Conservation (phyloP, 352 stramenopile genomes). For the Elongisporangium senticosum region DNA sequence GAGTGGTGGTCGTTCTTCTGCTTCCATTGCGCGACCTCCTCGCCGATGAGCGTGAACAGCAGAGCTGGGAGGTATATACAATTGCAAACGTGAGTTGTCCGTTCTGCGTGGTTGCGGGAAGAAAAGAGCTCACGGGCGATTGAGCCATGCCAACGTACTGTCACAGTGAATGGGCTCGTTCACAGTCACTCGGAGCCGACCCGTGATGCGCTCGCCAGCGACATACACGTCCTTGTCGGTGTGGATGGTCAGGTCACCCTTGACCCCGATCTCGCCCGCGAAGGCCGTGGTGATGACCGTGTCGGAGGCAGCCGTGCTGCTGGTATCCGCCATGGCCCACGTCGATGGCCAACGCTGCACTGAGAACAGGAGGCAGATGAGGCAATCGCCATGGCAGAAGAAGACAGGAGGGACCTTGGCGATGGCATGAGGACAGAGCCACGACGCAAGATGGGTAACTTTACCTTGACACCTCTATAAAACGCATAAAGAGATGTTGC, state of each 20-base stretch:
- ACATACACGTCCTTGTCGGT: conserved; percentile 58
- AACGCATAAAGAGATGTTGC: neutral
- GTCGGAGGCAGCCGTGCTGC: conserved; percentile 1
- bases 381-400: neutral
- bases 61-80: conserved; percentile 37
- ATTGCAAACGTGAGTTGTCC: neutral
- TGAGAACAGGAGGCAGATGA: neutral
- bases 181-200: conserved; percentile 45
- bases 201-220: conserved; percentile 47
- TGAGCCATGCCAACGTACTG: conserved; percentile 23
- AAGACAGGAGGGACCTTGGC: neutral
- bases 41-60: conserved; percentile 46
- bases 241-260: conserved; percentile 51
- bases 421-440: neutral
- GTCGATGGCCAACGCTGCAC: neutral
- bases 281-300: conserved; percentile 21
- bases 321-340: neutral
- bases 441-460: neutral
- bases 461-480: neutral
- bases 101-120: neutral
- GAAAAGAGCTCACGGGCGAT: neutral
- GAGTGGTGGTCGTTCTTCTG: conserved; percentile 56
- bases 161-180: conserved; percentile 49
- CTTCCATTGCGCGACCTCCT: conserved; percentile 69
- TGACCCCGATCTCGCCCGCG: conserved; percentile 54